Conservation (phyloP, 768 basidiomycete species). For the Mycena amicta region DNA sequence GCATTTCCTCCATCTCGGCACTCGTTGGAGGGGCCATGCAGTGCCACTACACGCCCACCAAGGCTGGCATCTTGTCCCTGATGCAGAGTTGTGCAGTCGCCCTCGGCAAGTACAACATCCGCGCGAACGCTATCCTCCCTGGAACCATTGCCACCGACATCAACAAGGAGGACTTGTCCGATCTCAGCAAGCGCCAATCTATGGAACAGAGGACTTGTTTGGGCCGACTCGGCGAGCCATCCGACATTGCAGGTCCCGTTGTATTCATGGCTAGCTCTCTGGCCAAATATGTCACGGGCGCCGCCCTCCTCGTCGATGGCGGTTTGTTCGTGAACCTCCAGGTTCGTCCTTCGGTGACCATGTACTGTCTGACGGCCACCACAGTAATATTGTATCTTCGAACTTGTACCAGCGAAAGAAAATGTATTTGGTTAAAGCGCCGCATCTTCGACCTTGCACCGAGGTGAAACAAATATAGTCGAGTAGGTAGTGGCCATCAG, state of each 20-base stretch:
- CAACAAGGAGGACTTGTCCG: constrained; percentile 73
- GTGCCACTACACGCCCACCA: constrained; percentile 80
- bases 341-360: not conserved
- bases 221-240: constrained; percentile 68
- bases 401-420: too few relatives aligned
- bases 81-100: constrained; percentile 84
- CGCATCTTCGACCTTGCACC: too few relatives aligned
- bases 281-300: constrained; percentile 69
- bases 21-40: constrained; percentile 77
- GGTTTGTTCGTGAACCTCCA: constrained; percentile 78
- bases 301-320: constrained; percentile 69
- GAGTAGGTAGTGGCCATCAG: too few relatives aligned
- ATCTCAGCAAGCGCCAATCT: constrained; percentile 57
- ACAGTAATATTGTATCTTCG: too few relatives aligned
- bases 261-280: constrained; percentile 75
- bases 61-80: constrained; percentile 74
- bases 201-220: constrained; percentile 69
- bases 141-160: constrained; percentile 80
- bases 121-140: constrained; percentile 72
- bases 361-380: not conserved
- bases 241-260: constrained; percentile 74
- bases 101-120: constrained; percentile 74
- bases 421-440: too few relatives aligned
- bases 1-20: constrained; percentile 78
- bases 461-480: too few relatives aligned